These are phyloP conservation scores for Camellia lanceoleosa DNA, from an alignment of 148 eudicot genomes.

Conservation along the genomic window DNA sequence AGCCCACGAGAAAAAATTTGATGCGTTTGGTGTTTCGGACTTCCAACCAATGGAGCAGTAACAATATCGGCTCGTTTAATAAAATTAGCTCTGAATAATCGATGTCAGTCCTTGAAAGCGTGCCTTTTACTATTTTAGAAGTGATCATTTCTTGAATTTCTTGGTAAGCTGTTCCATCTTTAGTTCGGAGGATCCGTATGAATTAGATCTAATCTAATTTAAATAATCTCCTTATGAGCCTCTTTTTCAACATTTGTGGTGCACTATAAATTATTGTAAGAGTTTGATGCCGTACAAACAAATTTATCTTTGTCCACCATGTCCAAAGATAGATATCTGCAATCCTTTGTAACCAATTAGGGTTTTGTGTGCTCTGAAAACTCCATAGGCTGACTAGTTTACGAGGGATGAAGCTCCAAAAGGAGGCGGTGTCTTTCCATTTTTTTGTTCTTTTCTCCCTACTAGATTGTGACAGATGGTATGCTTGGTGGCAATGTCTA, in stretches of 20 bases:
- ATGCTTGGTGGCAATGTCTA: no score
- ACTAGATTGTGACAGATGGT: no score
- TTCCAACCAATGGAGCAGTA: constrained; percentile 26
- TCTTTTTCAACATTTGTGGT: neutral
- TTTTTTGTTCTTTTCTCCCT: no score
- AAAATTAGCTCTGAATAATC: constrained; percentile 10
- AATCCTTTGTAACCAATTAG: no score
- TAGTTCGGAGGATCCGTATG: constrained; percentile 13
- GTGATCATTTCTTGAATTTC: constrained; percentile 11
- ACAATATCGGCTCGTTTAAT: neutral
- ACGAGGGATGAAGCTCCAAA: no score
- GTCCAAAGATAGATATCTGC: no score
- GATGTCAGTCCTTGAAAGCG: neutral
- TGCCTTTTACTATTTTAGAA: constrained; percentile 8
- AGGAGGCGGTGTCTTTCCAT: no score
- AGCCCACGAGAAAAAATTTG: constrained; percentile 13
- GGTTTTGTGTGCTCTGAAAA: no score
- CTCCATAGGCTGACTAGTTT: no score
- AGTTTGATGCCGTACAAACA: no score
- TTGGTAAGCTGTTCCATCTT: constrained; percentile 8
- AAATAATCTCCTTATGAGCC: constrained; percentile 11
- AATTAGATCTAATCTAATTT: constrained; percentile 25
- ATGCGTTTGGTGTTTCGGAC: constrained; percentile 13
- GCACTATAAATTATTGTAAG: neutral
- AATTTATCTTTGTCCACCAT: no score